Base-by-base conservation (phyloP, 129 eudicot species). In the Flaveria sonorensis region DNA sequence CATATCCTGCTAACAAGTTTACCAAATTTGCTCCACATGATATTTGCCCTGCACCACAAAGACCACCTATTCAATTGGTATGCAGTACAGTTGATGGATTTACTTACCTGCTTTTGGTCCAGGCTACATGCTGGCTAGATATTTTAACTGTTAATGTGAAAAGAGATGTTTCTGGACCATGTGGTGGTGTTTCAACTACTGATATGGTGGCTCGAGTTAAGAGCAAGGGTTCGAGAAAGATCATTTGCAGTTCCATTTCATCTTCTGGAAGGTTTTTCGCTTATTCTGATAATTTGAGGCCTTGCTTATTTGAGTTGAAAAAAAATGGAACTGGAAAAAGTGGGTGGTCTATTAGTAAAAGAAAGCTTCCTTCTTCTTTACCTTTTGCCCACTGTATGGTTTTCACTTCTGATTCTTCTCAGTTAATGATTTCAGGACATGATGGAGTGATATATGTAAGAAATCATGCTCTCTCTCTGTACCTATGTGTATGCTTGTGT, bases 21-120 rank as follows among this genome's bases (percentile, higher is more conserved):
- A 87, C 94, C 28, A 86, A 95, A 70, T 95, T 91, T 59, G 79
- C 93, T 71, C 96, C 92, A 46, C 90, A 89, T 86, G 98, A 93
- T 84, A 84, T 95, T 15, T 89, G 92, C 72, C 99, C 99, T 76
- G 94, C 96, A 74, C 99, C 99, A 67, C 99, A 95, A 84, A 89
- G 93, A 68, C 85, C 87, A 19, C 84, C 86, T 9, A 83, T 86
- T 59, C 97, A 95, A 47, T 81, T 95, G 61, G 94, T 81, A 56
- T 80, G 72, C 42, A 83, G 88, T 64, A 83, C 89, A 0, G 84
- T 68, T 74, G 87, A 83, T 48, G 71, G 74, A 71, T 85, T 77
- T 70, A 72, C 84, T 73, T 85, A 93, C 68, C 81, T 95, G 40
- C 97, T 95, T 82, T 83, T 95, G 77, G 81, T 91, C 66, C 99